phyloP scores from a whole-genome alignment of 2,329 filamentous ascomycete genomes.

The Aspergillus sp. region DNA sequence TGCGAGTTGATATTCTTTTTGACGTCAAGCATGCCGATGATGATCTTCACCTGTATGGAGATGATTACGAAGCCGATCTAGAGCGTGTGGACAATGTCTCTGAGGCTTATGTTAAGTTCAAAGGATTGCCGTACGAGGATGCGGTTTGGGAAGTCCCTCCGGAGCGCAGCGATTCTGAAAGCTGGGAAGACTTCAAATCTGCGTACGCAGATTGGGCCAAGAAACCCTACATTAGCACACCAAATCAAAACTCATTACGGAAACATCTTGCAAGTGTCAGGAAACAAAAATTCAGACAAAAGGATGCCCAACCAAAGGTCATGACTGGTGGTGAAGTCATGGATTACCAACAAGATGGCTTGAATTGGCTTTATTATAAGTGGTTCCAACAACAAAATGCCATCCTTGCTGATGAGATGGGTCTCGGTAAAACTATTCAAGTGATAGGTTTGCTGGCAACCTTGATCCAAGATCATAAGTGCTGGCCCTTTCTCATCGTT shows the following conservation, averaged over 20 bases:
- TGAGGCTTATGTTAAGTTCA: slow-evolving; percentile 82
- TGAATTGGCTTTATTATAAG: slow-evolving; percentile 94
- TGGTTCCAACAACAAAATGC: slow-evolving; percentile 81
- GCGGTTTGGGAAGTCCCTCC: slow-evolving; percentile 87
- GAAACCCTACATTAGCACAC: slow-evolving; percentile 70
- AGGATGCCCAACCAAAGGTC: slow-evolving; percentile 67
- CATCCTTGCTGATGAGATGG: slow-evolving; percentile 97
- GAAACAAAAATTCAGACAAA: slow-evolving; percentile 67
- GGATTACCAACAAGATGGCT: slow-evolving; percentile 87
- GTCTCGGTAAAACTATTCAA: slow-evolving; percentile 94
- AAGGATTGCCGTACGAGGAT: slow-evolving; percentile 87
- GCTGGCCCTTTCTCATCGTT: slow-evolving; percentile 90
- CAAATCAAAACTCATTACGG: slow-evolving; percentile 56
- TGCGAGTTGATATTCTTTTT: slow-evolving; percentile 86
- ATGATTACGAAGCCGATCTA: slow-evolving; percentile 68
- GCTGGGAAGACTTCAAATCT: slow-evolving; percentile 75
- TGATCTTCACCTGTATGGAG: slow-evolving; percentile 41
- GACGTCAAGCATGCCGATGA: slow-evolving; percentile 67
- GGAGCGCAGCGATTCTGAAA: slow-evolving; percentile 55
- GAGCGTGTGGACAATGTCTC: slow-evolving; percentile 70
- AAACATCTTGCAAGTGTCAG: slow-evolving; percentile 70
- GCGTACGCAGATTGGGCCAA: slow-evolving; percentile 86
- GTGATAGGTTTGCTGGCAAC: slow-evolving; percentile 79
- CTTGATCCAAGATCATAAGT: slow-evolving; percentile 67
- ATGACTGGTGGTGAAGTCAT: slow-evolving; percentile 80